Base-by-base conservation (phyloP, 164 flowering plant genomes). In the Macadamia tetraphylla region DNA sequence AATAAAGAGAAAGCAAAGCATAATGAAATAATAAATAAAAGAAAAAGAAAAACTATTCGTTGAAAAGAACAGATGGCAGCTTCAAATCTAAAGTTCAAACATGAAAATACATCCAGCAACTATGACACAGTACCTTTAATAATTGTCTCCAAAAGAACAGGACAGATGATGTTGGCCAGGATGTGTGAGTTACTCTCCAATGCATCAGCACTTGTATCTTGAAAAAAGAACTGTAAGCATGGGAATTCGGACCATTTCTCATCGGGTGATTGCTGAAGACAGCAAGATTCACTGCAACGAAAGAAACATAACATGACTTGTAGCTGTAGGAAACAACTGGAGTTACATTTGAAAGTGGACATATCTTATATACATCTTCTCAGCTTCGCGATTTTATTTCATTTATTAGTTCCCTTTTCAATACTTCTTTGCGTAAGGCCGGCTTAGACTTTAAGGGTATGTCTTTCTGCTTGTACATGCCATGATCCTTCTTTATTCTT, bases 261-360 rank as follows among this genome's bases (percentile, higher is more conserved):
- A 60, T 65, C 76, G 80, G 68, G 48, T 3, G 80, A 67, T 52
- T 77, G 82, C 65, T 68, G 70, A 68, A 84, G 77, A 67, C 80
- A 73, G 80, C 96, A 92, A 60, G 81, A 73, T 62, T 87, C 91
- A 80, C 99, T 92, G 88, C 77, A 68, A 69, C 71, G 40, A 69
- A 6, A 58, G 40, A 11, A 23, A 67, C 64, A 67, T 35, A 35
- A 5, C 40, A 35, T 35, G 40, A 35, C 40, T 35, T 2, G 40
- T 35, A 35, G 23, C 23, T 23, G 23, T 23, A 35, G 40, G 40
- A 23, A 23, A 35, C 40, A 35, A 35, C 40, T 35, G 40, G 40
- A 35, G 40, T 35, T 35, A 29, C 67, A 40, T 31, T 30, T 3
- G 7, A 60, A 31, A 6, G 63, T 46, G 51, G 9, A 46, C 7